Conservation (phyloP, 176 grass and related monocot species). For the Chloris gayana region DNA sequence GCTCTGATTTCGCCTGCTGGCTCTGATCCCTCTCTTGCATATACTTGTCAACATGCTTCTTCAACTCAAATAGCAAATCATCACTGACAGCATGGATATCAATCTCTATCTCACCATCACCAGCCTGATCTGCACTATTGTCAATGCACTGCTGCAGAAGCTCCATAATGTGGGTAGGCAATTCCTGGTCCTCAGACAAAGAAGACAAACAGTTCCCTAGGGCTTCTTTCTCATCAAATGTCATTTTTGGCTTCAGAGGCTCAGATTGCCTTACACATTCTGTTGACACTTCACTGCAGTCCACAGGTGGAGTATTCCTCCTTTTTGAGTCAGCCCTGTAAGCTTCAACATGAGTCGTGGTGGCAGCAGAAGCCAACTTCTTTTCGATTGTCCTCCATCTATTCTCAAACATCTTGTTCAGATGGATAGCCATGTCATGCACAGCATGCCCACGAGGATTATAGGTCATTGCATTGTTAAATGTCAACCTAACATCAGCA, state of each 20-base stretch:
- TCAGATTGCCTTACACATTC: constrained; percentile 38
- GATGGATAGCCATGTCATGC: constrained; percentile 73
- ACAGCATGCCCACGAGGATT: constrained; percentile 83
- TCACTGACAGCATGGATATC: constrained; percentile 79
- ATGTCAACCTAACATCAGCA: constrained; percentile 90
- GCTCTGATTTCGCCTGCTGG: constrained; percentile 54
- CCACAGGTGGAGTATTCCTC: constrained; percentile 55
- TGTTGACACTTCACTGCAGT: constrained; percentile 43
- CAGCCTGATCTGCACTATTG: constrained; percentile 45
- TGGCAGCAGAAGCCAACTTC: constrained; percentile 51
- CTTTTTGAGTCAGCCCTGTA: constrained; percentile 63
- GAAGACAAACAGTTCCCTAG: constrained; percentile 57
- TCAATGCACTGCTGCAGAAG: constrained; percentile 57
- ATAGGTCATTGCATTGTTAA: constrained; percentile 82
- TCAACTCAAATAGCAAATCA: constrained; percentile 66
- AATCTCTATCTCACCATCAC: constrained; percentile 85
- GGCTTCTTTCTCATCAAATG: constrained; percentile 58
- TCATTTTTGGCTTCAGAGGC: constrained; percentile 58
- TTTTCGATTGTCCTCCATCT: constrained; percentile 88
- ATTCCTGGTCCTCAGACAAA: constrained; percentile 44
- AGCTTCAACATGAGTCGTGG: constrained; percentile 35
- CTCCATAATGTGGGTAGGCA: constrained; percentile 69
- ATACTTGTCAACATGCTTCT: constrained; percentile 74
- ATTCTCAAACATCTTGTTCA: constrained; percentile 84
- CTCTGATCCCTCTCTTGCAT: constrained; percentile 47